A percentile compares a stretch with the other conserved stretches of the same genome.
phyloP scores from a whole-genome alignment of 2,329 filamentous ascomycete genomes.

The Pseudocercospora crystallina region DNA sequence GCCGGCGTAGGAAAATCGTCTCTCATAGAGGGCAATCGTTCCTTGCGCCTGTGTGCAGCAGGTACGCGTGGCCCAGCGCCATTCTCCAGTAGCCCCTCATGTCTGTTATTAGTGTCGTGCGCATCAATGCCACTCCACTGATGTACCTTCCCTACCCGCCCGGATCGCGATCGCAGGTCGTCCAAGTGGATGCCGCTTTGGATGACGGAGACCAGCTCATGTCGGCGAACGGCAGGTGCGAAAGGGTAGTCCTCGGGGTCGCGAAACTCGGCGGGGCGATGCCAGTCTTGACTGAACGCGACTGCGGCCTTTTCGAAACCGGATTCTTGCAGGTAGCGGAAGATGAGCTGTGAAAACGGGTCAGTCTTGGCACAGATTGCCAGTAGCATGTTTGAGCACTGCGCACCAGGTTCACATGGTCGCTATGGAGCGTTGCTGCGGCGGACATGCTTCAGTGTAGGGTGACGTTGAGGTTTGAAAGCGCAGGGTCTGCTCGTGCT shows the following conservation, averaged over 20 bases:
- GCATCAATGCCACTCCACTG: constrained; percentile 27
- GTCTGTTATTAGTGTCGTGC: constrained; percentile 23
- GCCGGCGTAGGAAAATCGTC: constrained; percentile 35
- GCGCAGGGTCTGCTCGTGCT: background rate
- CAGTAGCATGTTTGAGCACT: background rate
- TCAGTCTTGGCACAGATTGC: background rate
- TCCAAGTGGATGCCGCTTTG: constrained; percentile 61
- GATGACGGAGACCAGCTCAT: constrained; percentile 61
- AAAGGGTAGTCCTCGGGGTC: constrained; percentile 63
- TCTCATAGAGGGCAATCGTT: constrained; percentile 18
- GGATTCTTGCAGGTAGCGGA: constrained; percentile 54
- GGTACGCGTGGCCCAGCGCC: constrained; percentile 15
- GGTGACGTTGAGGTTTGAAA: too few relatives aligned
- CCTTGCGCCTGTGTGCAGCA: constrained; percentile 18
- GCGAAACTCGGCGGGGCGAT: constrained; percentile 41
- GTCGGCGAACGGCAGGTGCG: constrained; percentile 58
- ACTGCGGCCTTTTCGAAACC: constrained; percentile 45
- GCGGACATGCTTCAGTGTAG: constrained; percentile 18
- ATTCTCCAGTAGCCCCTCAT: constrained; percentile 17
- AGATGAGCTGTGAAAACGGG: constrained; percentile 49
- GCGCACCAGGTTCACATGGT: constrained; percentile 62
- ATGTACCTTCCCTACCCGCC: background rate
- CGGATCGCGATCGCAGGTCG: constrained; percentile 31
- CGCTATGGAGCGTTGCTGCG: constrained; percentile 47
- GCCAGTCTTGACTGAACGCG: constrained; percentile 63